Base-by-base conservation (phyloP, 2,329 filamentous ascomycete genomes). In the Phyllosticta citribraziliensis region DNA sequence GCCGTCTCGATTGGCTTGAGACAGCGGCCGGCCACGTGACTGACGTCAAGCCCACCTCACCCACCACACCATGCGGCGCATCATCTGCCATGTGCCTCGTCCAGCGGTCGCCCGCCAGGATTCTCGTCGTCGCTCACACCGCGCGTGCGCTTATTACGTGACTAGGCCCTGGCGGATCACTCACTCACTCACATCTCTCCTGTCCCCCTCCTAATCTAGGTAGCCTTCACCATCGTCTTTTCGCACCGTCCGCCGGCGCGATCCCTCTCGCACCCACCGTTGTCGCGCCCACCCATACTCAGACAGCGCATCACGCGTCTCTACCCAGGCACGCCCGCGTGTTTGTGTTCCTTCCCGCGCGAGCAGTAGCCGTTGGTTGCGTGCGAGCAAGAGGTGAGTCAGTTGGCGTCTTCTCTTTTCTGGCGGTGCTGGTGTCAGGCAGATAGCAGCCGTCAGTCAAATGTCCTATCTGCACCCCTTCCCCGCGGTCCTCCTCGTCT, bases 21-120 rank as follows among this genome's bases (percentile, higher is more conserved):
- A 60, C 58, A 47, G 27, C 5, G 27, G 20, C 33, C 33, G 58
- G 53, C 51, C 58, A 52, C 52, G 56, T 60, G 58, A 60, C 58
- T 35, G 27, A 6, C 27, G 5, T 30, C 27, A 30, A 30, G 22
- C 22, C 22, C 22, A 22, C 22, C 22, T 22, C 22, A 22, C 27
- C 27, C 27, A 30, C 5, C 5, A 52, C 40, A 47, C 17, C 33
- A 35, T 11, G 52, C 14, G 54, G n/a, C 52, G 22, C 52, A 60
- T 60, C 58, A 60, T 56, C 53, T 60, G 58, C 58, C 24, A 50
- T 53, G 47, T 52, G 24, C 27, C 6, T 47, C 40, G n/a, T 47
- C 40, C 17, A 47, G 40, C 40, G 40, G 14, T 47, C n/a, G 3
- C 40, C 17, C 5, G 40, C 40, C 40, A 47, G 17, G 40, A n/a